Evolutionary conservation across 2,329 filamentous ascomycete genomes (phyloP), one percentile per base, ranked within the genome.

Genomic region (Teratosphaeria pseudoeucalypti): DNA sequence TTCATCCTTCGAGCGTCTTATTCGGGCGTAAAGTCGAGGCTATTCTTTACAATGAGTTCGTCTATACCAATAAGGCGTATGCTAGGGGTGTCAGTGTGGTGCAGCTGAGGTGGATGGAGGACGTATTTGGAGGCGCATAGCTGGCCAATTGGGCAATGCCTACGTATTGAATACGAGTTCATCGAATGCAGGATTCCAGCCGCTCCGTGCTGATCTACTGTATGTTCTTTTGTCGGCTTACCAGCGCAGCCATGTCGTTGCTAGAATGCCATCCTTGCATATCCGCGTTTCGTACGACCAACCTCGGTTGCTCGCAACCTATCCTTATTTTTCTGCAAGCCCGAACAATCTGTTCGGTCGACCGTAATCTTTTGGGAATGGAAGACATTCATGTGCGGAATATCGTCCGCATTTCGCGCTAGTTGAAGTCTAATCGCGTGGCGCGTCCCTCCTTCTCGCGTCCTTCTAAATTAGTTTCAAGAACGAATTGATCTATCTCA

Each of bases 31-130:
- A 82, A 63, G 76, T 83, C 6, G 83, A 85, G 71, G 84, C 81
- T 2, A 83, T 87, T 57, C 76, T 86, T 69, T 87, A 85, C 66
- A 84, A 82, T 61, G 84, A 86, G 69, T 85, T 84, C 70, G 82
- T 86, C 2, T 87, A 83, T 67, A 87, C 84, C 23, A 85, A 80
- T 52, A 81, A 81, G 64, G 82, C 81, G 58, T 87, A 85, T 74
- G 84, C 82, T 14, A 76, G 82, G 55, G 79, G 81, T 3, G 84
- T 86, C 7, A 85, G 82, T 70, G 82, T 80, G 0, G 80, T 86
- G 57, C 80, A 85, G 73, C 74, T 85, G 75, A 77, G 81, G 62
- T 86, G 84, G 84, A 75, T 86, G 27, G 80, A 77, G 26, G 81
- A 49, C 11, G 16, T 49, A 10, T 23, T 49, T 23, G 43, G n/a